phyloP scores from a whole-genome alignment of 2,329 filamentous ascomycete species.

The Microsporum audouinii region DNA sequence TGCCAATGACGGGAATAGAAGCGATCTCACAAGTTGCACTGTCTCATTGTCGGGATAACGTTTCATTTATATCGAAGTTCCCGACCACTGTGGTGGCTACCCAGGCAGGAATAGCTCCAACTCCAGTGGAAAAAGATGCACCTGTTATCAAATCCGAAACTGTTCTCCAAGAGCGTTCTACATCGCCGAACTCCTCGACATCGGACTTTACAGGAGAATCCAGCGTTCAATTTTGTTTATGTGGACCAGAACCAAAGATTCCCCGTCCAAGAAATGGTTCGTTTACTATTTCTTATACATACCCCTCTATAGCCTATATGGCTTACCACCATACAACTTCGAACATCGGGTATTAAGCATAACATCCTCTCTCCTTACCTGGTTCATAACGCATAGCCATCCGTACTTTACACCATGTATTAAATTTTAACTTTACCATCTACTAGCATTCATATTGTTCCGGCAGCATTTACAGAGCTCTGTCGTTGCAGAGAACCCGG shows the following conservation, averaged over 20 bases:
- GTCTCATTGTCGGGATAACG: neutral
- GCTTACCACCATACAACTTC: neutral
- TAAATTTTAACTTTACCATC: conserved; percentile 20
- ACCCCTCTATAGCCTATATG: neutral
- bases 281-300: conserved; percentile 24
- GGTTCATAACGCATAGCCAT: neutral
- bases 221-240: conserved; percentile 51
- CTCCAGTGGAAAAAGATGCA: conserved; percentile 7
- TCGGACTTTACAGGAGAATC: conserved; percentile 30
- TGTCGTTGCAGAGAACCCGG: conserved; percentile 73
- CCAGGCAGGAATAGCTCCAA: neutral
- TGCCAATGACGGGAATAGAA: neutral
- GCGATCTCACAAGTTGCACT: neutral
- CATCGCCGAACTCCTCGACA: conserved; percentile 28
- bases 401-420: neutral
- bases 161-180: conserved; percentile 13
- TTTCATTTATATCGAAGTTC: neutral
- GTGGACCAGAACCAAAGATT: conserved; percentile 60
- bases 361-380: neutral
- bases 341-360: neutral
- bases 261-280: conserved; percentile 59
- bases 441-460: conserved; percentile 88
- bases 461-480: conserved; percentile 80
- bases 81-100: neutral
- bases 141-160: conserved; percentile 6